Base-by-base conservation (phyloP, 129 eudicot genomes). In the Pseudognaphalium luteoalbum region DNA sequence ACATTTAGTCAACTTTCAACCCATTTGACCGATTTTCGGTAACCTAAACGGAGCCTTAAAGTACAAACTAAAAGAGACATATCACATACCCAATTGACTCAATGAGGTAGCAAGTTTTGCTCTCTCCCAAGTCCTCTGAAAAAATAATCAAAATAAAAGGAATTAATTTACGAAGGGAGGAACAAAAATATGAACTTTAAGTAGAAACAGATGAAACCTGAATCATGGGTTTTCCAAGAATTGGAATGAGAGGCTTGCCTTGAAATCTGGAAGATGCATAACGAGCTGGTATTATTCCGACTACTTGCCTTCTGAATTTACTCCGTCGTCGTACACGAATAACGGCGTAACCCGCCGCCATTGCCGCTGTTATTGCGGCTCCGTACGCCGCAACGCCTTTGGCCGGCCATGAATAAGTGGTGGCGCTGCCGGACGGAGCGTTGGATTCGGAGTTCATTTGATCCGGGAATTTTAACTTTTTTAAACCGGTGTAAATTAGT, bases 241-340 rank as follows among this genome's bases (percentile, higher is more conserved):
- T 78, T n/a, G 56, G 82, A 71, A 78, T 77, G 44, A 78, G 77
- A 50, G 82, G 77, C 77, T 78, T 78, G 77, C 82, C 82, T 19
- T 78, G 72, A 56, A 78, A 78, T 71, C 77, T 78, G 35, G 82
- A 70, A 4, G 82, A 71, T 47, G 82, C 77, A 7, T 78, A 61
- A 12, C 82, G 77, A 44, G 82, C 82, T 19, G 82, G 82, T 78
- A 78, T 78, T 20, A 78, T 71, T 37, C 82, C 82, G 17, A 71
- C 77, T 52, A 78, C 82, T 47, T 30, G 71, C n/a, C 70, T 78
- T 65, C 82, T 50, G 17, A 71, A 78, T 22, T 62, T 78, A 35
- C 28, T 52, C 21, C 71, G 20, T 61, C 72, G 72, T 37, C 77
- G 58, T 9, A 47, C 37, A 44, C 4, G 54, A 30, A 78, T 56